These are phyloP conservation scores for Candida glucosophila DNA, from an alignment of 1,139 yeast species.

Conservation along the genomic window DNA sequence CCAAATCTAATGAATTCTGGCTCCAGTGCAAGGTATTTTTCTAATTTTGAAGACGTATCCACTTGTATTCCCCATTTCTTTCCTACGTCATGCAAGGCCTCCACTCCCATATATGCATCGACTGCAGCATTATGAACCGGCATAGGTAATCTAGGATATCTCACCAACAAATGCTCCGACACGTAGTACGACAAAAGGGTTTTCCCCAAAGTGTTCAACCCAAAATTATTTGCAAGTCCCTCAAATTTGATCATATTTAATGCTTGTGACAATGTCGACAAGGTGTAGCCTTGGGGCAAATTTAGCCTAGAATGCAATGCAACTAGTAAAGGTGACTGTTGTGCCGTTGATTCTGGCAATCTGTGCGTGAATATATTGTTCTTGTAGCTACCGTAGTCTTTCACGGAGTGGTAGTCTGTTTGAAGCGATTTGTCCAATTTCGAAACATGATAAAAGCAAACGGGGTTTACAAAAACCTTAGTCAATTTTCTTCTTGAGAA, in stretches of 20 bases:
- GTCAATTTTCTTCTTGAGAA: too few relatives aligned
- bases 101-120: slow-evolving; percentile 61
- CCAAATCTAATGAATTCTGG: slow-evolving; percentile 59
- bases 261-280: slow-evolving; percentile 72
- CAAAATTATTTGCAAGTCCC: slow-evolving; percentile 62
- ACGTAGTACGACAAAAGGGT: slow-evolving; percentile 69
- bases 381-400: slow-evolving; percentile 35
- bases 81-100: slow-evolving; percentile 58
- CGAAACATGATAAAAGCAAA: slow-evolving; percentile 15
- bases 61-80: slow-evolving; percentile 82
- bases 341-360: slow-evolving; percentile 41
- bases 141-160: slow-evolving; percentile 86
- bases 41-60: slow-evolving; percentile 56
- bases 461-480: slow-evolving; percentile 1
- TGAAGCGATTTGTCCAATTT: slow-evolving; percentile 16
- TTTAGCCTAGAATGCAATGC: slow-evolving; percentile 76
- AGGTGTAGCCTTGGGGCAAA: slow-evolving; percentile 47
- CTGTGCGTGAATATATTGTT: slow-evolving; percentile 37
- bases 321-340: slow-evolving; percentile 59
- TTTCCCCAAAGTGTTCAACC: slow-evolving; percentile 77
- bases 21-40: slow-evolving; percentile 63
- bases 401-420: slow-evolving; percentile 22
- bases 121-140: slow-evolving; percentile 67
- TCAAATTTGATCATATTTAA: slow-evolving; percentile 41
- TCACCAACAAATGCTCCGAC: slow-evolving; percentile 61